Evolutionary conservation across 164 flowering plant species (phyloP), one percentile per base, ranked within the genome.

Genomic region (Pachysandra terminalis): DNA sequence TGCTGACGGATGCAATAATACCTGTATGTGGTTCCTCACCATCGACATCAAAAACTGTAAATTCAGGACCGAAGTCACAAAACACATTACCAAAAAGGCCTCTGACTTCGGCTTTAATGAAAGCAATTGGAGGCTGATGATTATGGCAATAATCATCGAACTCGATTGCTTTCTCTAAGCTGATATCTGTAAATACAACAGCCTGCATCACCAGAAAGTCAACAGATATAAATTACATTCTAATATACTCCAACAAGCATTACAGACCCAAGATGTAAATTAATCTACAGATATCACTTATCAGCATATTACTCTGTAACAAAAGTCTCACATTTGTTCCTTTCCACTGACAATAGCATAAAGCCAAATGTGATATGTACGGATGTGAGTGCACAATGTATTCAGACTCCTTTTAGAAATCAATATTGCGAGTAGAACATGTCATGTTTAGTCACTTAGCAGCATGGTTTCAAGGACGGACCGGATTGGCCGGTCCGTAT

Each of bases 21-120:
- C 95, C 97, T 0, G 93, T 80, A 72, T 84, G 89, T 28, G 97
- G 95, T 35, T 91, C 97, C 73, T 91, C 86, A 25, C 95, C 97
- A 78, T 91, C 91, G 59, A 89, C 88, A 82, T 91, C 97, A 71
- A 76, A 49, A 60, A 89, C 91, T 22, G 91, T 86, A 69, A 89
- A 89, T 61, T 81, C 78, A 56, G 96, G 93, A 23, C 97, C 97
- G 64, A 91, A 91, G 73, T 91, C 96, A 72, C 97, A 90, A 62
- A 91, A 91, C 9, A 89, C 79, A 57, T 76, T 82, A 32, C 96
- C 97, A 82, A 91, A 91, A 63, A 91, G 85, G 35, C 97, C 97
- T 67, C 97, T 79, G 26, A 87, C 88, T 81, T 87, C 97, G 65
- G 93, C 59, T 70, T 87, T 91, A 67, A 91, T 86, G 75, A 91